Conservation (phyloP, 208 protist species). For the Tetramitus jugosus region DNA sequence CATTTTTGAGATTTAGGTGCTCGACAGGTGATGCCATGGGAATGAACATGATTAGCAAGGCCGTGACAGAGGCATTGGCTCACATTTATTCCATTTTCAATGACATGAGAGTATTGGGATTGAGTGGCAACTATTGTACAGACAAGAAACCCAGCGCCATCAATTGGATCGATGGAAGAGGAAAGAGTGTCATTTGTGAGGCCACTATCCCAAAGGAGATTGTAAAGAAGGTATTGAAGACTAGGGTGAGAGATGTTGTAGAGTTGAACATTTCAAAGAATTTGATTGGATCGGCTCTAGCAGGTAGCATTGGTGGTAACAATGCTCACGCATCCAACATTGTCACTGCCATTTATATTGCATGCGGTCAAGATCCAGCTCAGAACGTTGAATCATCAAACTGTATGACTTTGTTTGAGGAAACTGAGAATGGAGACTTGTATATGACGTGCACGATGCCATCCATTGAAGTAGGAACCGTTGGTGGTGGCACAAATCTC, state of each 20-base stretch:
- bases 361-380: constrained; percentile 94
- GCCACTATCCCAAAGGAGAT: constrained; percentile 73
- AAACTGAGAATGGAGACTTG: constrained; percentile 69
- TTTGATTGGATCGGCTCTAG: constrained; percentile 88
- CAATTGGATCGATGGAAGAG: constrained; percentile 95
- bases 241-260: constrained; percentile 73
- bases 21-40: constrained; percentile 96
- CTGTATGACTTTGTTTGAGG: constrained; percentile 91
- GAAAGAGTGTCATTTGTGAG: constrained; percentile 86
- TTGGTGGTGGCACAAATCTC: constrained; percentile 93
- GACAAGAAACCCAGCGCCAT: constrained; percentile 96
- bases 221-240: constrained; percentile 85
- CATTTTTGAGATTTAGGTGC: constrained; percentile 85
- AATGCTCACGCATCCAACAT: constrained; percentile 96
- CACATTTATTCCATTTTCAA: constrained; percentile 66
- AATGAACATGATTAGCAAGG: constrained; percentile 99
- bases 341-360: constrained; percentile 92
- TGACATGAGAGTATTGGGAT: constrained; percentile 70
- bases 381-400: constrained; percentile 93
- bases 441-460: constrained; percentile 94
- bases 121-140: constrained; percentile 94
- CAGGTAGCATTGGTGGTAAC: constrained; percentile 89
- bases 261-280: constrained; percentile 90
- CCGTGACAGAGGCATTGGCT: constrained; percentile 75
- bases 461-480: constrained; percentile 93